These are phyloP conservation scores for Prunus persica DNA, from an alignment of 306 rosid genomes.

Conservation along the genomic window Prunus_persica_NCBIv2 NC_034010.1:2186501-2187000, in stretches of 20 bases:
- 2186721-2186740: neutral
- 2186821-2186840: neutral
- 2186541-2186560: neutral
- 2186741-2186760: neutral
- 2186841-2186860: neutral
- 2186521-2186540: neutral
- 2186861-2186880: neutral
- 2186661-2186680: neutral
- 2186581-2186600: neutral
- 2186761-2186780: neutral
- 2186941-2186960: neutral
- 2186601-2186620: neutral
- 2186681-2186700: neutral
- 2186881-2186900: neutral
- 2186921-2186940: slow-evolving; percentile 5
- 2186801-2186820: neutral
- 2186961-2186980: neutral
- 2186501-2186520: neutral
- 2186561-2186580: neutral
- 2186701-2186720: neutral
- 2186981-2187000: slow-evolving; percentile 7
- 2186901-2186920: neutral
- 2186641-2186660: neutral
- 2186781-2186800: neutral
- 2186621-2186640: neutral